Evolutionary conservation across 2,329 filamentous ascomycete species (phyloP).

Genomic region (Fusarium ambrosium): DNA sequence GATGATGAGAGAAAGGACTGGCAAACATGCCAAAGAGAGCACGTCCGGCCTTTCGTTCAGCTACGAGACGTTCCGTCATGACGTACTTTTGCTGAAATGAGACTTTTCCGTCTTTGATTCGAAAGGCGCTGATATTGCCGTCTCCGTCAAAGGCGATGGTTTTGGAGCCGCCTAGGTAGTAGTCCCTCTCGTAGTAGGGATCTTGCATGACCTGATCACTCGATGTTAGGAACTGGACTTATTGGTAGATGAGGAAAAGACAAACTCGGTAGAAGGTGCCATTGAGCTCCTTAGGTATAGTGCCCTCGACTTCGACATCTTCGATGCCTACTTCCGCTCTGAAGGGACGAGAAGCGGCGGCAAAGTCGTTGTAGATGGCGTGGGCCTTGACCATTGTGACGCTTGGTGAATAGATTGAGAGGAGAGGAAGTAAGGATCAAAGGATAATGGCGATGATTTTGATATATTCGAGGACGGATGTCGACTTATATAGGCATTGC

Average conservation of each 20-base stretch:
- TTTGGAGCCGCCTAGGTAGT: constrained; percentile 1
- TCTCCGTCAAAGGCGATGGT: constrained; percentile 9
- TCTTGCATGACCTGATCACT: no score
- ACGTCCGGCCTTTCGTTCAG: constrained; percentile 1
- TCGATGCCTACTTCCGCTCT: not conserved
- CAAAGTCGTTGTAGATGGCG: not conserved
- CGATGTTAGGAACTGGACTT: no score
- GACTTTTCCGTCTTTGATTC: constrained; percentile 6
- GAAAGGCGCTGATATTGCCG: constrained; percentile 12
- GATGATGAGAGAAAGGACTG: constrained; percentile 12
- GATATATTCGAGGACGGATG: not conserved
- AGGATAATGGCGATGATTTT: not conserved
- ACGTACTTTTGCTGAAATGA: constrained; percentile 10
- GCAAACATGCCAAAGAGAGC: constrained; percentile 9
- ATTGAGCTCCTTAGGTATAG: not conserved
- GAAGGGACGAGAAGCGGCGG: not conserved
- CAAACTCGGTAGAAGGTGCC: not conserved
- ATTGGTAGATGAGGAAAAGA: no score
- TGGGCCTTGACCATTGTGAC: not conserved
- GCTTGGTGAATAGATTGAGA: not conserved
- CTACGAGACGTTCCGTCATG: not conserved
- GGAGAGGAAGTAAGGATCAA: not conserved
- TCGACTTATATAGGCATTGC: not conserved
- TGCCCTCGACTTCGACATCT: not conserved
- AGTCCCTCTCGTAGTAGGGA: constrained; percentile 7